Conservation (phyloP, 2,329 filamentous ascomycete genomes). For the Rutstroemia sp. region DNA sequence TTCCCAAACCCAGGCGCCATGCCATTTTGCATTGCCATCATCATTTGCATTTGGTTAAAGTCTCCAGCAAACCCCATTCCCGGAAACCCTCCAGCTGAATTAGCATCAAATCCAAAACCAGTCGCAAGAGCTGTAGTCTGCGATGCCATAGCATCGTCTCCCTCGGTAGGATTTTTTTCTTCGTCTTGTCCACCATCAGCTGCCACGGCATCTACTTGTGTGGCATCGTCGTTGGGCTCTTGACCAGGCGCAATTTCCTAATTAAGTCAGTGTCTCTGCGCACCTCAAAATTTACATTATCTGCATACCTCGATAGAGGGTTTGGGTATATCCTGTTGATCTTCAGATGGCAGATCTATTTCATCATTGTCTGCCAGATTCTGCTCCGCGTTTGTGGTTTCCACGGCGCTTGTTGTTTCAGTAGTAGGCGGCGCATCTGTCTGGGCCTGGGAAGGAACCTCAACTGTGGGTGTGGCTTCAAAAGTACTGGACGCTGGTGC, state of each 20-base stretch:
- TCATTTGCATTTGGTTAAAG: conserved; percentile 70
- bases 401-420: conserved; percentile 10
- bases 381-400: conserved; percentile 8
- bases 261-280: conserved; percentile 13
- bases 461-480: conserved; percentile 9
- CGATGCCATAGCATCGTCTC: conserved; percentile 12
- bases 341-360: conserved; percentile 14
- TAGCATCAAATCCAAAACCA: conserved; percentile 37
- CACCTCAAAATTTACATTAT: neutral
- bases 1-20: conserved; percentile 50
- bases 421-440: conserved; percentile 3
- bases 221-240: conserved; percentile 22
- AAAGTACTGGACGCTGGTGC: conserved; percentile 16
- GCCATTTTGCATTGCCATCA: conserved; percentile 69
- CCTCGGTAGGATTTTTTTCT: conserved; percentile 10
- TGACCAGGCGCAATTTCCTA: conserved; percentile 30
- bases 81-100: conserved; percentile 27
- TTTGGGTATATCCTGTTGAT: conserved; percentile 31
- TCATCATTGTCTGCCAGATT: conserved; percentile 9
- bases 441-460: too few species aligned
- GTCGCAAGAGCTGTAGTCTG: conserved; percentile 23
- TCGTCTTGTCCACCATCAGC: conserved; percentile 11
- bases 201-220: conserved; percentile 13
- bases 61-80: conserved; percentile 48
- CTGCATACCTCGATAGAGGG: conserved; percentile 32